A percentile compares a stretch with the other conserved stretches of the same genome.
phyloP scores from a whole-genome alignment of 1,284 basidiomycete genomes.

The Apiotrichum mycotoxinovorans region DNA sequence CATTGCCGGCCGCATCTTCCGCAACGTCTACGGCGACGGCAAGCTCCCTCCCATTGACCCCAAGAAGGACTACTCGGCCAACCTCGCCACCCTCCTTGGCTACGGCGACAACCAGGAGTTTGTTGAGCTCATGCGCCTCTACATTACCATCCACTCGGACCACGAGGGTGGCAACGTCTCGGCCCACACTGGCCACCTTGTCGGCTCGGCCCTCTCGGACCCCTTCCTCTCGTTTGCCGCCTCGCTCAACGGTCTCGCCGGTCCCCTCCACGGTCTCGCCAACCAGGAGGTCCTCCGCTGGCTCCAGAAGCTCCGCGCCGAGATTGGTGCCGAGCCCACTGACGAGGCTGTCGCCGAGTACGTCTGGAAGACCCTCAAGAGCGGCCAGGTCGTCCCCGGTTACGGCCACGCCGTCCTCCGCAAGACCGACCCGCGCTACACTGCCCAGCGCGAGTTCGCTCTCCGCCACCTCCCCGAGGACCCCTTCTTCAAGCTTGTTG shows the following conservation, averaged over 20 bases:
- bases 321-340: slow-evolving; percentile 74
- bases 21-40: slow-evolving; percentile 82
- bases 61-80: slow-evolving; percentile 87
- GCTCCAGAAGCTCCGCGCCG: slow-evolving; percentile 81
- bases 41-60: slow-evolving; percentile 85
- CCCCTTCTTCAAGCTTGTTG: slow-evolving; percentile 88
- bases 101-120: slow-evolving; percentile 86
- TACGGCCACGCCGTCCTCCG: slow-evolving; percentile 95
- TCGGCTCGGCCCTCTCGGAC: slow-evolving; percentile 95
- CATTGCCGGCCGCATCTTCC: slow-evolving; percentile 95
- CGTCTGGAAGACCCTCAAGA: slow-evolving; percentile 87
- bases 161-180: slow-evolving; percentile 99
- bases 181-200: slow-evolving; percentile 92
- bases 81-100: slow-evolving; percentile 86
- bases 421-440: slow-evolving; percentile 97
- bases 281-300: slow-evolving; percentile 91
- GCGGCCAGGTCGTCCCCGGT: slow-evolving; percentile 87
- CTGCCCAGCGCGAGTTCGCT: slow-evolving; percentile 90
- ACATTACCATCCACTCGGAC: slow-evolving; percentile 97
- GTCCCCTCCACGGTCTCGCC: slow-evolving; percentile 87
- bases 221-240: slow-evolving; percentile 95
- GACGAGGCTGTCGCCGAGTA: slow-evolving; percentile 87
- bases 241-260: slow-evolving; percentile 92
- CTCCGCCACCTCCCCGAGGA: slow-evolving; percentile 82
- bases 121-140: slow-evolving; percentile 91